Percentiles rank a stretch among this genome's conserved stretches.
Conservation (phyloP, 2,329 filamentous ascomycete species). For the Fusarium sp. region DNA sequence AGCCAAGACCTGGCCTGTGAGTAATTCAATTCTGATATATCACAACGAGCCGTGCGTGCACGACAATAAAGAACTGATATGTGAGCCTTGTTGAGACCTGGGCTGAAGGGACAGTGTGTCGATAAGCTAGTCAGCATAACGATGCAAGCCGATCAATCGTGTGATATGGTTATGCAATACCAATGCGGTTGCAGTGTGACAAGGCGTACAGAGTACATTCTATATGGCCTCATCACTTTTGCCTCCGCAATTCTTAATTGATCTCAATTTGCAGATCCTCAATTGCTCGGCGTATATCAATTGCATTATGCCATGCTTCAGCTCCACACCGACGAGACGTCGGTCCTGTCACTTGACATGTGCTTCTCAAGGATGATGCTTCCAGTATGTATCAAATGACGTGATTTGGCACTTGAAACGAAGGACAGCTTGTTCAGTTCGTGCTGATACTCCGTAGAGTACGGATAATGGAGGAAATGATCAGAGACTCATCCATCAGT, state of each 20-base stretch:
- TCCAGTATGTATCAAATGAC: conserved; percentile 23
- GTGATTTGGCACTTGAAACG: conserved; percentile 19
- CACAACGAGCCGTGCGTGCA: not conserved
- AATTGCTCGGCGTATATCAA: not conserved
- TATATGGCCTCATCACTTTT: conserved; percentile 35
- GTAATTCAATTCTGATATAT: conserved; percentile 16
- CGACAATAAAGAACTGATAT: not conserved
- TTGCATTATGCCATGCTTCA: conserved; percentile 10
- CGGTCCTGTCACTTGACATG: not conserved
- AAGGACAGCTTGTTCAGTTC: conserved; percentile 12
- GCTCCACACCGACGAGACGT: conserved; percentile 17
- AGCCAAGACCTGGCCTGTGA: conserved; percentile 3
- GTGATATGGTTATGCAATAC: conserved; percentile 6
- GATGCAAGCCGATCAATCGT: conserved; percentile 1
- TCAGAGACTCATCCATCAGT: not conserved
- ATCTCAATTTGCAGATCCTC: not conserved
- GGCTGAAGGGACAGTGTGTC: conserved; percentile 11
- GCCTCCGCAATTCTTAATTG: conserved; percentile 6
- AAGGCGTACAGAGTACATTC: conserved; percentile 36
- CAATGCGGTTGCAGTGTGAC: conserved; percentile 28
- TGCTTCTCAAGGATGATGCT: conserved; percentile 25
- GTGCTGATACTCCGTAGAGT: not conserved
- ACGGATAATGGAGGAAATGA: conserved; percentile 1
- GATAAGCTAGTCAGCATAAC: not conserved
- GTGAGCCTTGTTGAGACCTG: conserved; percentile 15